Evolutionary conservation across 768 basidiomycete genomes (phyloP), one percentile per base, ranked within the genome.

Genomic region (Amylocystis lapponica): DNA sequence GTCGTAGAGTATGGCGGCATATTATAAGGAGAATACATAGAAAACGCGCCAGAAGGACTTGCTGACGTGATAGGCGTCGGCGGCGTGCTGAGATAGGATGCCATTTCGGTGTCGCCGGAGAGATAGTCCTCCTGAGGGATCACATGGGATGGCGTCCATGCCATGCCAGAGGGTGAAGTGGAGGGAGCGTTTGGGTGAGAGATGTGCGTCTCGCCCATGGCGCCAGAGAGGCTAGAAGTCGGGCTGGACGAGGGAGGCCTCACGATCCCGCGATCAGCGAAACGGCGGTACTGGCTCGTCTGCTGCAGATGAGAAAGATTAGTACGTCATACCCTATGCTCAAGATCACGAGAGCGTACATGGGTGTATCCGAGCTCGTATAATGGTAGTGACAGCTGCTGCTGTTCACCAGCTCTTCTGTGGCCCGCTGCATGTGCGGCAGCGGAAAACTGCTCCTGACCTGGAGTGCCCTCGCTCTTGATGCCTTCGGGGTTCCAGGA

Each of bases 121-220:
- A 36, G 35, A 4, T 17, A 17, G 35, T 21, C 35, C n/a, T 40
- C 26, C 4, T 40, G 39, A 14, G 37, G 37, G 13, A 40, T 20
- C n/a, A n/a, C n/a, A n/a, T n/a, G n/a, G n/a, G n/a, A n/a, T n/a
- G n/a, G n/a, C 17, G 39, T 11, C 39, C 39, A 40, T 13, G 39
- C 27, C 39, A 40, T 40, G 9, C 39, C 39, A 9, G 37, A 25
- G 43, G 43, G 35, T 45, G 26, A 19, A n/a, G 17, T 35, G 35
- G 34, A 23, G 26, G 36, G 14, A 39, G 42, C 50, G 39, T 48
- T 51, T 40, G 36, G 48, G 27, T 51, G 63, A 49, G 65, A 64
- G 29, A 70, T 56, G 59, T 67, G 63, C 21, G 68, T 46, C 38
- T 81, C 78, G 38, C 78, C 79, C 62, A 86, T 76, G 20, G 83